Evolutionary conservation across 257 asterid genomes (phyloP).

Genomic region (Jaltomata sinuosa): DNA sequence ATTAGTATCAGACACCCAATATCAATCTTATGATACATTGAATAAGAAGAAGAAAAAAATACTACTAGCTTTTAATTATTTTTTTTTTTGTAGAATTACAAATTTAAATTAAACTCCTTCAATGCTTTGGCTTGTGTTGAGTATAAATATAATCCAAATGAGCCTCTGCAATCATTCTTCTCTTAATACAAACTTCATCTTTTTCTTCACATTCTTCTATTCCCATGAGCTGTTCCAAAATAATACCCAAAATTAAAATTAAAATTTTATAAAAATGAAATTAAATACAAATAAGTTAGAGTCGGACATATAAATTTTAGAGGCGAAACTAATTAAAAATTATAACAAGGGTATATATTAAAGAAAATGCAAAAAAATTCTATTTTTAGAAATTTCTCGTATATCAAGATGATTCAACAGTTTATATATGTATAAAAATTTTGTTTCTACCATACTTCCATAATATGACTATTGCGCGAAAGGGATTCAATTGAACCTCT

Average conservation of each 20-base stretch:
- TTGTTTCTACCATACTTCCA: background rate
- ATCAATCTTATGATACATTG: too few species aligned
- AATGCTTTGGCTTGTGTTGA: conserved; percentile 8
- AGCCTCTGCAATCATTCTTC: conserved; percentile 16
- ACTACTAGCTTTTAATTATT: too few species aligned
- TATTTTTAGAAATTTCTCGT: too few species aligned
- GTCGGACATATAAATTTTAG: background rate
- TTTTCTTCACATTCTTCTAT: conserved; percentile 3
- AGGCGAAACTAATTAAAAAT: background rate
- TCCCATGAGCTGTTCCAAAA: conserved; percentile 3
- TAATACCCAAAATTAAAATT: background rate
- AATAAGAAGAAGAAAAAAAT: too few species aligned
- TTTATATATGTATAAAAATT: background rate
- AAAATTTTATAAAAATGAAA: background rate
- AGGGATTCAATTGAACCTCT: background rate
- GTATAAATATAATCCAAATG: conserved; percentile 14
- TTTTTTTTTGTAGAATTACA: too few species aligned
- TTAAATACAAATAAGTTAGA: background rate
- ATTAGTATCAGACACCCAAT: too few species aligned
- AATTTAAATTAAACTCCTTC: background rate
- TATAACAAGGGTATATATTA: background rate
- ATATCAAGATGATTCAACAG: background rate
- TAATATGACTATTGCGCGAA: background rate
- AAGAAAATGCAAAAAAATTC: background rate
- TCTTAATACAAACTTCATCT: background rate